Conservation (phyloP, 164 flowering plant species). For the Platanus orientalis region DNA sequence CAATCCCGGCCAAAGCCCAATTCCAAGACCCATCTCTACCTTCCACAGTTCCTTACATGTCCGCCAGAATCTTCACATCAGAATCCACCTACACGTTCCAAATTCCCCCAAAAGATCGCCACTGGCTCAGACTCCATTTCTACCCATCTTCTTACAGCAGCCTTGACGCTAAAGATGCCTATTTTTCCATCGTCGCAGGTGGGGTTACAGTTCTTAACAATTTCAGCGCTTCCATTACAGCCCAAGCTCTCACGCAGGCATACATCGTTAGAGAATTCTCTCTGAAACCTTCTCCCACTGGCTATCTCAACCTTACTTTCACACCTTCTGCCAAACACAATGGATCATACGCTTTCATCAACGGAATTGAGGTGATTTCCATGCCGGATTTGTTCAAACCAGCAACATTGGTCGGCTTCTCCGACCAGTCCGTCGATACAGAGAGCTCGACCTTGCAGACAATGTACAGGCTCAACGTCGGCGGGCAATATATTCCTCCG, state of each 20-base stretch:
- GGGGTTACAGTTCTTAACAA: conserved; percentile 50
- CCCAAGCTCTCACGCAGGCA: conserved; percentile 65
- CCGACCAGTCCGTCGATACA: conserved; percentile 28
- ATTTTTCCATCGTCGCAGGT: conserved; percentile 42
- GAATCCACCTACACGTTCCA: conserved; percentile 38
- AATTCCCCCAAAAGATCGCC: conserved; percentile 22
- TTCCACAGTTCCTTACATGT: conserved; percentile 63
- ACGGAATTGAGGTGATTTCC: conserved; percentile 70
- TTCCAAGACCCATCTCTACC: conserved; percentile 66
- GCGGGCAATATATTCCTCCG: conserved; percentile 64
- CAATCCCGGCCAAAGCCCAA: conserved; percentile 26
- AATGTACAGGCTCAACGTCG: conserved; percentile 70
- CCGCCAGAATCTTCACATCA: conserved; percentile 49
- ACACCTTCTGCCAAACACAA: conserved; percentile 35
- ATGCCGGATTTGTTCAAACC: conserved; percentile 44
- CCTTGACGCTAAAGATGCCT: conserved; percentile 35
- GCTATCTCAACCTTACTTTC: conserved; percentile 39
- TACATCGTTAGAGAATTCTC: conserved; percentile 58
- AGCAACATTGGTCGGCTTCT: conserved; percentile 42
- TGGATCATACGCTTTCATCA: conserved; percentile 58
- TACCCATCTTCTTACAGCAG: conserved; percentile 57
- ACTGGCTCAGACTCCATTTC: conserved; percentile 59
- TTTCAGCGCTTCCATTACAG: conserved; percentile 71
- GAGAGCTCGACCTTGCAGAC: conserved; percentile 34
- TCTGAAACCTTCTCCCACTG: conserved; percentile 19